These are phyloP conservation scores for Phytophthora boehmeriae DNA, from an alignment of 352 stramenopile species.

Conservation along the genomic window DNA sequence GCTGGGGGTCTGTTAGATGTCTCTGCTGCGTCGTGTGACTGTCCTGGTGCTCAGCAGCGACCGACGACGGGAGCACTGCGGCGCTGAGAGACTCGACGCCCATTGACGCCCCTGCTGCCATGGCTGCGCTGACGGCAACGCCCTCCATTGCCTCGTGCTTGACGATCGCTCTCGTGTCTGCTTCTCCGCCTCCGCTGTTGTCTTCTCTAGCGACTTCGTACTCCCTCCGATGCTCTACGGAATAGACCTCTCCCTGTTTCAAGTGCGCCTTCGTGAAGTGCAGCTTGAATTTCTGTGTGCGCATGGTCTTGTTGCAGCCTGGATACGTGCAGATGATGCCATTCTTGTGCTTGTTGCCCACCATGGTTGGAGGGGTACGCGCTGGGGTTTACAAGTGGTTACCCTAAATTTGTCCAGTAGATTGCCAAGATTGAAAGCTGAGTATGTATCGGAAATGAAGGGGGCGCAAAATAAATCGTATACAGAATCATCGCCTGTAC, in stretches of 20 bases:
- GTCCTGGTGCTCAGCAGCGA: constrained; percentile 8
- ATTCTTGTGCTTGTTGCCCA: constrained; percentile 91
- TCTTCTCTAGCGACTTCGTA: constrained; percentile 82
- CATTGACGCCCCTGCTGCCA: constrained; percentile 2
- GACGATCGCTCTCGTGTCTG: constrained; percentile 6
- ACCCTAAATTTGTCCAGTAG: too few relatives aligned
- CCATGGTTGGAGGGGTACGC: constrained; percentile 37
- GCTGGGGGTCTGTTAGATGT: constrained; percentile 14
- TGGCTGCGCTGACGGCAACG: constrained; percentile 1
- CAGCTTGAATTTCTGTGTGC: constrained; percentile 89
- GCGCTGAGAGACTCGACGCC: constrained; percentile 4
- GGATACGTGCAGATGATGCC: constrained; percentile 85
- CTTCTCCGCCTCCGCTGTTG: constrained; percentile 23
- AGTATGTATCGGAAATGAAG: too few relatives aligned
- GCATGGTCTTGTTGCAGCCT: constrained; percentile 84
- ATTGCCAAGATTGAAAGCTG: too few relatives aligned
- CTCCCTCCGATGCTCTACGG: constrained; percentile 72
- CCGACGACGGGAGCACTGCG: not conserved
- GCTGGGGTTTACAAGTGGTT: too few relatives aligned
- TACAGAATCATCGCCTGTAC: too few relatives aligned
- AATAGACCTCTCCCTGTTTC: constrained; percentile 80
- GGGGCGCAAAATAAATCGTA: too few relatives aligned
- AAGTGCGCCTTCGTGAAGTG: constrained; percentile 83
- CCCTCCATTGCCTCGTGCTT: constrained; percentile 14
- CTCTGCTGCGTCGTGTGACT: constrained; percentile 18